Percentiles rank a stretch among this genome's conserved stretches.
Evolutionary conservation across 108 stramenopile genomes (phyloP).

Genomic region (Cyclotella distinguenda): DNA sequence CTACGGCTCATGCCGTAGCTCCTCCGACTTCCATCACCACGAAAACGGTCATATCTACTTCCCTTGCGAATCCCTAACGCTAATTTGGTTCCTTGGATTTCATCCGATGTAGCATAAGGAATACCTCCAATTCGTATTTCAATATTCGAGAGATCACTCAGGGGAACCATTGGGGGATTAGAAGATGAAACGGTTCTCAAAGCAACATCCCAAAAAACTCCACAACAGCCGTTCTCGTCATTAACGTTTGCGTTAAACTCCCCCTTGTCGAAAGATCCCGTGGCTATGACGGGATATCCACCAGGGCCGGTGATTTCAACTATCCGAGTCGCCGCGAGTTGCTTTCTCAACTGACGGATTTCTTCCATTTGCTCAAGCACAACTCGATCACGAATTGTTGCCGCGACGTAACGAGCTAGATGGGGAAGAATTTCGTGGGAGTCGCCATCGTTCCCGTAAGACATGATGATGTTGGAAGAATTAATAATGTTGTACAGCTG

Average conservation of each 20-base stretch:
- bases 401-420: constrained; percentile 51
- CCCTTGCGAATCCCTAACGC: constrained; percentile 16
- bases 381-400: constrained; percentile 45
- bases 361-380: constrained; percentile 44
- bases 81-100: constrained; percentile 6
- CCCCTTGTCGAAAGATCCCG: constrained; percentile 14
- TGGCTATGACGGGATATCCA: constrained; percentile 33
- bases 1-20: constrained; percentile 7
- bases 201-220: constrained; percentile 14
- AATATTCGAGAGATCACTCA: constrained; percentile 23
- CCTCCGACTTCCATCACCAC: not conserved
- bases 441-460: too few relatives aligned
- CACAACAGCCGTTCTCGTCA: not conserved
- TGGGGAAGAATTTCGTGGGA: constrained; percentile 6
- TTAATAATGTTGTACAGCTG: too few relatives aligned
- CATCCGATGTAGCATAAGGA: constrained; percentile 6
- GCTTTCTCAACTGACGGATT: constrained; percentile 10
- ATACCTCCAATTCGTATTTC: constrained; percentile 45
- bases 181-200: not conserved
- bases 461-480: too few relatives aligned
- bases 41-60: not conserved
- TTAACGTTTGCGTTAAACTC: not conserved
- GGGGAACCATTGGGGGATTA: not conserved
- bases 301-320: constrained; percentile 41
- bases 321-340: constrained; percentile 21